These are phyloP conservation scores for Murraya paniculata DNA, from an alignment of 345 rosid genomes.

Conservation along the genomic window DNA sequence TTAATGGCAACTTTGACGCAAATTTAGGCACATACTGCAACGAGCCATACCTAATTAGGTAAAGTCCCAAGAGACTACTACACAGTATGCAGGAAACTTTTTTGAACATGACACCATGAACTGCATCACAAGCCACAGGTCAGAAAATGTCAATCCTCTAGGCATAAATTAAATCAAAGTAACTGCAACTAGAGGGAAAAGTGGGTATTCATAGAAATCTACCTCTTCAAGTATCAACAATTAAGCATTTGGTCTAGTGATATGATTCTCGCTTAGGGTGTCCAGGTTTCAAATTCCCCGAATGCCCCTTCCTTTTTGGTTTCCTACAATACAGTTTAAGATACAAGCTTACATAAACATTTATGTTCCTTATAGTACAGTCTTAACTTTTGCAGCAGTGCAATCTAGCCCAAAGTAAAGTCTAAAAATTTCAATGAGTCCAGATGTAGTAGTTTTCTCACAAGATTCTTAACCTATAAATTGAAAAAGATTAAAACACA, in stretches of 20 bases:
- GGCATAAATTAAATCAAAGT: too few species aligned
- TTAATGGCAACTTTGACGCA: too few species aligned
- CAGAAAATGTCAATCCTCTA: not conserved
- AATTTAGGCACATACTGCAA: not conserved
- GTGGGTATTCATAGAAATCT: too few species aligned
- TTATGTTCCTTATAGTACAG: not conserved
- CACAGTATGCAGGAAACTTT: too few species aligned
- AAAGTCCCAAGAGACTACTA: too few species aligned
- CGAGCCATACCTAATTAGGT: not conserved
- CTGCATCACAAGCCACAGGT: not conserved
- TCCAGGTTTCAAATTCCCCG: conserved; percentile 46
- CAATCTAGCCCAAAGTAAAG: not conserved
- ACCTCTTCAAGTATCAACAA: not conserved
- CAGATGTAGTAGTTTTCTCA: not conserved
- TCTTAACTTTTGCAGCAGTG: not conserved
- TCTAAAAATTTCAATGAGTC: not conserved
- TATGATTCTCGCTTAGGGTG: conserved; percentile 65
- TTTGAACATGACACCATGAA: not conserved
- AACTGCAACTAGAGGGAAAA: too few species aligned
- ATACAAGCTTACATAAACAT: not conserved
- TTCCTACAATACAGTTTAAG: not conserved
- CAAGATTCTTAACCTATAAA: not conserved
- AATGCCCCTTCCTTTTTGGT: conserved; percentile 28
- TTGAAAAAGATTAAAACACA: not conserved
- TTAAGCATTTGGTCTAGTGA: conserved; percentile 56